Base-by-base conservation (phyloP, 805 yeast species). In the Kodamaea fukazawae region DNA sequence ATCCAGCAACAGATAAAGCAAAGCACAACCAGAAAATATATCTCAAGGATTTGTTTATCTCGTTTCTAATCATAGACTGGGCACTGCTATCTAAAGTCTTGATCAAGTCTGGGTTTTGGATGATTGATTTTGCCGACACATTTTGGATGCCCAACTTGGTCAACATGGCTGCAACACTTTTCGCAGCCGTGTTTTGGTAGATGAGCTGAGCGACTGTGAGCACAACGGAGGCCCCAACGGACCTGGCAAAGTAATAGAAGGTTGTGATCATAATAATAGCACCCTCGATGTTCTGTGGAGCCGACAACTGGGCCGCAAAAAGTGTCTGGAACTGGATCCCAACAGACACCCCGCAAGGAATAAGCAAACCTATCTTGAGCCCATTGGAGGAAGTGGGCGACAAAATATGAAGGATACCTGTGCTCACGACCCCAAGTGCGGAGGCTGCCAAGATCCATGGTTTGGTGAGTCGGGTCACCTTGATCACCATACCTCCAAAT, bases 271-370 rank as follows among this genome's bases (percentile, higher is more conserved):
- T 52, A 34, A 78, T 73, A 5, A 66, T 62, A 3, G 73, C 66
- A n/a, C 81, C 82, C 5, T 26, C 36, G 17, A 75, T 67, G 1
- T 62, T 54, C 43, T 75, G 72, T 22, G 83, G 80, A 8, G 78
- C 76, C 16, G 65, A 57, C 7, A 77, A 54, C 48, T 77, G 80
- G 1, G 74, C 63, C 1, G 71, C 53, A 23, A 75, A 50, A 34
- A 74, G 57, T 11, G 66, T 47, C 37, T 60, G 66, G 45, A 66
- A 64, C 43, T 55, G 65, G 18, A 63, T 43, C 0, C 72, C 71
- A 17, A 58, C 54, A 0, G 70, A 48, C 12, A 66, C 48, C 20
- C 71, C 73, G n/a, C 47, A 42, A n/a, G 60, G 46, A 4, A 67
- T 60, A n/a, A 64, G 49, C 2, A 65, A 42, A 3, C 71, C 71